These are phyloP conservation scores for Cystobasidium pallidum DNA, from an alignment of 1,284 basidiomycete genomes.

Conservation along the genomic window DNA sequence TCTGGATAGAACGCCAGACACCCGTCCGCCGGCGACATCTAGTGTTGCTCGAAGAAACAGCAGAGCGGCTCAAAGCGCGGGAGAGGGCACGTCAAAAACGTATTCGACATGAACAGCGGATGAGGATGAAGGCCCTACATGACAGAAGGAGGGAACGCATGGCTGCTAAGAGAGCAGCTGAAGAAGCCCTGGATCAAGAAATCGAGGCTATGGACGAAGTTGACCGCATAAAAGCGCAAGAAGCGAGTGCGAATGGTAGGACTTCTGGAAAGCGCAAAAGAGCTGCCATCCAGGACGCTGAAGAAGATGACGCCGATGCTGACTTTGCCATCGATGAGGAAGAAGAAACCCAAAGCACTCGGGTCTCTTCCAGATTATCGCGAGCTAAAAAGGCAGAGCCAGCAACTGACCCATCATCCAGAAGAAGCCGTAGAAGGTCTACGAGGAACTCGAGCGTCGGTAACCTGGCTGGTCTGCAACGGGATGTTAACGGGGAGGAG, in stretches of 20 bases:
- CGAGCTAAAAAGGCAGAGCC: slow-evolving; percentile 12
- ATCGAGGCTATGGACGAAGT: slow-evolving; percentile 20
- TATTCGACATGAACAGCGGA: slow-evolving; percentile 23
- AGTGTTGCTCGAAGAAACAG: slow-evolving; percentile 12
- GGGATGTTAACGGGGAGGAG: slow-evolving; percentile 15
- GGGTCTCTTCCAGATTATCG: slow-evolving; percentile 19
- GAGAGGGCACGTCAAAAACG: slow-evolving; percentile 25
- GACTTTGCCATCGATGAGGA: slow-evolving; percentile 16
- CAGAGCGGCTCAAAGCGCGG: slow-evolving; percentile 2
- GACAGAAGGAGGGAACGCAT: slow-evolving; percentile 23
- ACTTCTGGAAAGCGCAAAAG: slow-evolving; percentile 28
- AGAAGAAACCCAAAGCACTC: not conserved
- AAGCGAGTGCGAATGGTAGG: not conserved
- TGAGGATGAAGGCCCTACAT: slow-evolving; percentile 34
- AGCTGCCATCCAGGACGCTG: slow-evolving; percentile 1
- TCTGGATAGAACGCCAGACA: slow-evolving; percentile 74
- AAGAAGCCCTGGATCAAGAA: slow-evolving; percentile 17
- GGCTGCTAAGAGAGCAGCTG: slow-evolving; percentile 11
- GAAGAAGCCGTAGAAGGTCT: slow-evolving; percentile 18
- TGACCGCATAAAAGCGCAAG: slow-evolving; percentile 25
- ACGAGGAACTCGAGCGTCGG: slow-evolving; percentile 27
- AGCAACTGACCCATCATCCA: not conserved
- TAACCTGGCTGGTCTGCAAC: slow-evolving; percentile 3
- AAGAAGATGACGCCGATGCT: slow-evolving; percentile 17
- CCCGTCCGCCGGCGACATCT: slow-evolving; percentile 44